Percentiles rank a stretch among this genome's conserved stretches.
Evolutionary conservation across 2,329 filamentous ascomycete species (phyloP).

Genomic region (Ascosphaera aggregata): DNA sequence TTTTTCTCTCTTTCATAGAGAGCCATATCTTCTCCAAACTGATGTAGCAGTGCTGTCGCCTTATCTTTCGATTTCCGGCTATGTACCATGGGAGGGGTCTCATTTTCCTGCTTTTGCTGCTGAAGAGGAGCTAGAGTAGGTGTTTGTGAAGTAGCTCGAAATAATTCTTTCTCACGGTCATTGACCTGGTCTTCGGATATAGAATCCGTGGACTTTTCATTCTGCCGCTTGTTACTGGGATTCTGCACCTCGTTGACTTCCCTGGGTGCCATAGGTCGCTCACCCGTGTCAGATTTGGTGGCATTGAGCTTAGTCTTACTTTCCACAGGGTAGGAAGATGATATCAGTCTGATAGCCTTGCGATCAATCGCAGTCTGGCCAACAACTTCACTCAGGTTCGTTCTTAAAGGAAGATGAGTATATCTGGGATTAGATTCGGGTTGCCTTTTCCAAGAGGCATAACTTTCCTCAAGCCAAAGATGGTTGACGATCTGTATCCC

Average conservation of each 20-base stretch:
- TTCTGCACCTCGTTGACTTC: conserved; percentile 1
- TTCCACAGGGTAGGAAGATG: conserved; percentile 19
- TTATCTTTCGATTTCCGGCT: conserved; percentile 75
- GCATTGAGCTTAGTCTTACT: not conserved
- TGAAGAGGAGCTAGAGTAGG: conserved; percentile 28
- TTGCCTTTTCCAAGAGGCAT: conserved; percentile 63
- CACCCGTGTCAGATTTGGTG: not conserved
- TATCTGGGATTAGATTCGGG: conserved; percentile 52
- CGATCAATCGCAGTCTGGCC: conserved; percentile 71
- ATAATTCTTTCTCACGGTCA: conserved; percentile 9
- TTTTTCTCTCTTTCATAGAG: conserved; percentile 89
- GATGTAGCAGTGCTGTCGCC: conserved; percentile 53
- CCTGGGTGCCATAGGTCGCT: not conserved
- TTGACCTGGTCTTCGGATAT: conserved; percentile 6
- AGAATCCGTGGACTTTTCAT: conserved; percentile 2
- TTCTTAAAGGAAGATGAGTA: conserved; percentile 65
- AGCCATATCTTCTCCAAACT: conserved; percentile 61
- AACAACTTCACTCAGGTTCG: conserved; percentile 80
- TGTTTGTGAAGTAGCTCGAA: conserved; percentile 26
- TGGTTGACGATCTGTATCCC: conserved; percentile 78
- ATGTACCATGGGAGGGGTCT: conserved; percentile 51
- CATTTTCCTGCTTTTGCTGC: conserved; percentile 54
- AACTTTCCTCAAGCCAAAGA: conserved; percentile 93
- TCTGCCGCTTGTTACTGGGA: conserved; percentile 7
- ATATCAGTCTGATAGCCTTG: conserved; percentile 45